Conservation (phyloP, 2,329 filamentous ascomycete genomes). For the Penicillium sp. region DNA sequence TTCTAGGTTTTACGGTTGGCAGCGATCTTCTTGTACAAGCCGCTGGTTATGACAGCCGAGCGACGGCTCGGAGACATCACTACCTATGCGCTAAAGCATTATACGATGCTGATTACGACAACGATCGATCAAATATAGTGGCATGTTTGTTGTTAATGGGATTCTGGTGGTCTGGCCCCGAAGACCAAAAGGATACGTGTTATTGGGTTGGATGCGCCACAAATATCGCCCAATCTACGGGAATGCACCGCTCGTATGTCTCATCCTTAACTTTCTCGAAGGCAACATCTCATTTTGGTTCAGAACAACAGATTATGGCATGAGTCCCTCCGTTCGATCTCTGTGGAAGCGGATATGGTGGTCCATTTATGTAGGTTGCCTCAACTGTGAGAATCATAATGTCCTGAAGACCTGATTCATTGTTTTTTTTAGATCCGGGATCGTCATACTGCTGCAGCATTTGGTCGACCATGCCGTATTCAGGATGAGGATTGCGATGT, state of each 20-base stretch:
- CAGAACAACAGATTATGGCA: conserved; percentile 2
- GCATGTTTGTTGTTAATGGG: conserved; percentile 22
- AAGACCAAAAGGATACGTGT: conserved; percentile 24
- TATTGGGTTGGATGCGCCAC: conserved; percentile 22
- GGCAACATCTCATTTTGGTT: not conserved
- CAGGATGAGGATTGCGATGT: conserved; percentile 28
- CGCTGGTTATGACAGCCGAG: conserved; percentile 20
- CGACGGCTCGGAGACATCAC: conserved; percentile 22
- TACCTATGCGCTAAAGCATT: conserved; percentile 26
- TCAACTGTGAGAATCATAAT: not conserved
- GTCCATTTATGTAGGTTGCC: conserved; percentile 5
- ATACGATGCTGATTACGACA: conserved; percentile 27
- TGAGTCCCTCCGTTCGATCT: conserved; percentile 3
- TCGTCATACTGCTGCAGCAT: conserved; percentile 24
- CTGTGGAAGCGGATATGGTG: conserved; percentile 24
- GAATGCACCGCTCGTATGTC: conserved; percentile 25
- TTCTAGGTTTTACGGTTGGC: conserved; percentile 10
- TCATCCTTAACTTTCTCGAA: not conserved
- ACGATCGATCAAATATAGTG: conserved; percentile 17
- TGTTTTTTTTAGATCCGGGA: conserved; percentile 20
- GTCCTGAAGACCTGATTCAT: not conserved
- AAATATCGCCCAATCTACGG: conserved; percentile 17
- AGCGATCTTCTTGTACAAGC: conserved; percentile 16
- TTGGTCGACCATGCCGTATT: conserved; percentile 29
- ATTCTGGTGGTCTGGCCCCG: conserved; percentile 26